Base-by-base conservation (phyloP, 768 basidiomycete species). In the Ramaria sp. region DNA sequence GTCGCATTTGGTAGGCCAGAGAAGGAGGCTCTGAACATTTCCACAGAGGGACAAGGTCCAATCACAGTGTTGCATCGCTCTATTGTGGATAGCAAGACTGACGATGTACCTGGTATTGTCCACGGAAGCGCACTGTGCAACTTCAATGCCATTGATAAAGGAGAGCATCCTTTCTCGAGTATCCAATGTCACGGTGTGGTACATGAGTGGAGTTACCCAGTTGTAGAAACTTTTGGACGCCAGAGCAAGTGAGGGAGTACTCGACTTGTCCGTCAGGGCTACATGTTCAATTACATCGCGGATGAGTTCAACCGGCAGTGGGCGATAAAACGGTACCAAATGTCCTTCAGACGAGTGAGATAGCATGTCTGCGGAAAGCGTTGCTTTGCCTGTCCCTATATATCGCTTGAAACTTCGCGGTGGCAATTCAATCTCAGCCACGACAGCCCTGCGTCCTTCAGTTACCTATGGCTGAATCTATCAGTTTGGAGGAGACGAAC, bases 401-500 rank as follows among this genome's bases (percentile, higher is more conserved):
- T n/a, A n/a, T n/a, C n/a, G n/a, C n/a, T n/a, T n/a, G n/a, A n/a
- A n/a, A n/a, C n/a, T n/a, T n/a, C n/a, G n/a, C n/a, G n/a, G n/a
- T n/a, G n/a, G n/a, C n/a, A n/a, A n/a, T n/a, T n/a, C n/a, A n/a
- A n/a, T n/a, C n/a, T n/a, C n/a, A n/a, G n/a, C n/a, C n/a, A n/a
- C n/a, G n/a, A n/a, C n/a, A n/a, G n/a, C n/a, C n/a, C n/a, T n/a
- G n/a, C n/a, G n/a, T n/a, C n/a, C 43, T 39, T 20, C 34, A 20
- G 43, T 62, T 59, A 55, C 34, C 54, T 19, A 83, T 88, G 86
- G 86, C 91, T 74, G 82, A 89, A 70, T 85, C 88, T 62, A 87
- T 95, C 67, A 88, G 87, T 66, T 80, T 95, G 66, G 91, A 93
- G 66, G 91, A 94, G 76, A 94, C 92, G 38, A 94, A 94, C 78